Percentiles rank a stretch among this genome's conserved stretches.
phyloP scores from a whole-genome alignment of 805 yeast genomes.

The Candida loeiensis region DNA sequence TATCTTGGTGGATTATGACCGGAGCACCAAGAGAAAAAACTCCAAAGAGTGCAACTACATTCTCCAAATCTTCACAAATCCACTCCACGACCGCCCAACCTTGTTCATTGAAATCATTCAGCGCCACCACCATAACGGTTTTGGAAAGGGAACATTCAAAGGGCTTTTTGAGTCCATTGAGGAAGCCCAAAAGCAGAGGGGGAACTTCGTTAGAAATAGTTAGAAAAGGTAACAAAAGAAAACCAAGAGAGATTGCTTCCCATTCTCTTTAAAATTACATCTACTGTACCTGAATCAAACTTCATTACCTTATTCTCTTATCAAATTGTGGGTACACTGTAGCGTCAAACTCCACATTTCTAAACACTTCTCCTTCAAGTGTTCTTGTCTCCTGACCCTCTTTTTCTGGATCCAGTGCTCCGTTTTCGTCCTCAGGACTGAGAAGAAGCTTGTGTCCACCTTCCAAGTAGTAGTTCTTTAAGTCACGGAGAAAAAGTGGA shows the following conservation, averaged over 20 bases:
- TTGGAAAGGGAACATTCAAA: slow-evolving; percentile 86
- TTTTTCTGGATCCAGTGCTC: slow-evolving; percentile 2
- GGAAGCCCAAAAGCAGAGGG: slow-evolving; percentile 67
- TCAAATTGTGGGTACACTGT: no score
- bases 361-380: no score
- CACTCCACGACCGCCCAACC: slow-evolving; percentile 75
- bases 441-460: slow-evolving; percentile 21
- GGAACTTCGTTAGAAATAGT: slow-evolving; percentile 59
- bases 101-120: slow-evolving; percentile 79
- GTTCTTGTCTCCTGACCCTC: no score
- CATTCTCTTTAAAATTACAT: no score
- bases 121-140: slow-evolving; percentile 75
- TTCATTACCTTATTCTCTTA: no score
- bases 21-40: slow-evolving; percentile 27
- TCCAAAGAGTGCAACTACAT: slow-evolving; percentile 54
- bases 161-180: slow-evolving; percentile 80
- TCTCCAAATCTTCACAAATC: slow-evolving; percentile 76
- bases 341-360: no score
- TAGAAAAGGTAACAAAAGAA: no score
- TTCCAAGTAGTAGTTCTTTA: slow-evolving; percentile 23
- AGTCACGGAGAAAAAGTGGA: slow-evolving; percentile 33
- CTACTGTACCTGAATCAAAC: no score
- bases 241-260: no score
- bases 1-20: slow-evolving; percentile 75
- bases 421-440: slow-evolving; percentile 1